Evolutionary conservation across 73 alveolate genomes (phyloP).

Genomic region (Paraurostyla sp.): DNA sequence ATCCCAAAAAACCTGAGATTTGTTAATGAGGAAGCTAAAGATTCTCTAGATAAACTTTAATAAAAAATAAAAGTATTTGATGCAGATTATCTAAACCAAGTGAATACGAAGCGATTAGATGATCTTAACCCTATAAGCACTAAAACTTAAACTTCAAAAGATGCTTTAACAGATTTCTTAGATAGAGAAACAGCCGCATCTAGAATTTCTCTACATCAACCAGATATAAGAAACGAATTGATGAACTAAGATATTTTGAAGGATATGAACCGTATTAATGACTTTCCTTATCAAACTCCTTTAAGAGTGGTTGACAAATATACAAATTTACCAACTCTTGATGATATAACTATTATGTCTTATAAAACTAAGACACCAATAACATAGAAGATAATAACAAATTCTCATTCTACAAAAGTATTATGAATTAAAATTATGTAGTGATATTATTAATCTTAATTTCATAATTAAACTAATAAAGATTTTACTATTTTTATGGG

Average conservation of each 20-base stretch:
- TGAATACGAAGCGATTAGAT: slow-evolving; percentile 20
- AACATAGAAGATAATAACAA: background rate
- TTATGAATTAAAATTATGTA: no score
- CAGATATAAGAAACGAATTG: slow-evolving; percentile 5
- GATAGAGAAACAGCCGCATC: slow-evolving; percentile 48
- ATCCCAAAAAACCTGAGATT: background rate
- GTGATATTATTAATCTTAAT: no score
- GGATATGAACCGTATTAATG: background rate
- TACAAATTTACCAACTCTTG: background rate
- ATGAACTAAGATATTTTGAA: slow-evolving; percentile 45
- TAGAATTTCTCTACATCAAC: background rate
- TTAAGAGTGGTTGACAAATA: slow-evolving; percentile 25
- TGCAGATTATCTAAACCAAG: slow-evolving; percentile 49
- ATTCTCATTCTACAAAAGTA: background rate
- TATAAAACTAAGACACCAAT: background rate
- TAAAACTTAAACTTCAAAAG: background rate
- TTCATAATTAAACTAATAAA: no score
- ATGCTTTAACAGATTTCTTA: background rate
- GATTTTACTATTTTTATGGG: no score
- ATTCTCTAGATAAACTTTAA: background rate
- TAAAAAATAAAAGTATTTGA: background rate
- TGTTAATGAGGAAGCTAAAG: slow-evolving; percentile 19
- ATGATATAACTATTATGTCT: slow-evolving; percentile 28
- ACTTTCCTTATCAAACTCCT: background rate
- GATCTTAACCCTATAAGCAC: slow-evolving; percentile 17